Conservation (phyloP, 306 rosid genomes). For the Hippophae tibetana region DNA sequence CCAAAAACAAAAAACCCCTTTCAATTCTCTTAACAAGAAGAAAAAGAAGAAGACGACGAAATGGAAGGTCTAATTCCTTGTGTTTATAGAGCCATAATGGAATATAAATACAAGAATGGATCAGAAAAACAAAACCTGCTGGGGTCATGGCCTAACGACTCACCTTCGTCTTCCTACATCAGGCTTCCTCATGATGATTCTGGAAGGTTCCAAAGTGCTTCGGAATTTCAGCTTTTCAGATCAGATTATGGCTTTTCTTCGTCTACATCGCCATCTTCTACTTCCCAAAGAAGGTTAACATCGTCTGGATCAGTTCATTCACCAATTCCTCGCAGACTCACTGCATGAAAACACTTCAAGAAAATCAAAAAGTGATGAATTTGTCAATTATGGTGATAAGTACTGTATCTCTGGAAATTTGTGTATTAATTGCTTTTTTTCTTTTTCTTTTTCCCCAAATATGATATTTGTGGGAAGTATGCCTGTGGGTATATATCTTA, state of each 20-base stretch:
- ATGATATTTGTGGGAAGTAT: no score
- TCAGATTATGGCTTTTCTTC: constrained; percentile 21
- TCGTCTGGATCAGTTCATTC: constrained; percentile 48
- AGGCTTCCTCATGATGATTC: constrained; percentile 31
- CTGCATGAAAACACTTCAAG: constrained; percentile 12
- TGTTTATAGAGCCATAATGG: constrained; percentile 66
- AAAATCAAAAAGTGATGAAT: no score
- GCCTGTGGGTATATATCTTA: no score
- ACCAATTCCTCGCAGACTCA: constrained; percentile 42
- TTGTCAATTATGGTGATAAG: no score
- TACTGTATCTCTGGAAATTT: no score
- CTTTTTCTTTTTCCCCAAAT: no score
- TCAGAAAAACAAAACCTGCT: constrained; percentile 30
- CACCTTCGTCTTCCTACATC: constrained; percentile 42
- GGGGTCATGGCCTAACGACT: constrained; percentile 55
- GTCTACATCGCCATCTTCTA: constrained; percentile 31
- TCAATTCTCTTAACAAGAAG: not conserved
- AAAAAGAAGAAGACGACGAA: not conserved
- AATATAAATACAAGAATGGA: constrained; percentile 35
- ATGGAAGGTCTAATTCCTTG: constrained; percentile 95
- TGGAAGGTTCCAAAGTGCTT: constrained; percentile 18
- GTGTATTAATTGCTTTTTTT: no score
- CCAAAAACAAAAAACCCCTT: not conserved
- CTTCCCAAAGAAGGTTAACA: constrained; percentile 29
- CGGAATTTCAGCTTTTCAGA: constrained; percentile 25